Conservation (phyloP, 768 basidiomycete species). For the Hypsizygus marmoreus region DNA sequence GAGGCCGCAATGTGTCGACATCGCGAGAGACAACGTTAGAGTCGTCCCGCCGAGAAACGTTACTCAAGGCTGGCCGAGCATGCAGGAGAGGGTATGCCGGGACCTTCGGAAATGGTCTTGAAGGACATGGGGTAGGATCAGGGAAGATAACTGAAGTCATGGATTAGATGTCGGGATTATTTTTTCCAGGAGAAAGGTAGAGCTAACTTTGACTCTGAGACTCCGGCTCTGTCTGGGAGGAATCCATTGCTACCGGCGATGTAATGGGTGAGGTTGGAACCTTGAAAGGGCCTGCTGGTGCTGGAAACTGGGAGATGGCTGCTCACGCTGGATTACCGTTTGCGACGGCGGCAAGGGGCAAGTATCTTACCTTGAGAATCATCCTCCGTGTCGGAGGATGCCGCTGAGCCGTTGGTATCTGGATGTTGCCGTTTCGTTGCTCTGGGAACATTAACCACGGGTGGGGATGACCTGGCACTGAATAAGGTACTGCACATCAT, state of each 20-base stretch:
- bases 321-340: background rate
- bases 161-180: no score
- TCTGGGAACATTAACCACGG: background rate
- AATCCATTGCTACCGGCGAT: constrained; percentile 6
- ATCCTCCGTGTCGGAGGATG: constrained; percentile 41
- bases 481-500: background rate
- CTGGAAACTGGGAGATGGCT: constrained; percentile 7
- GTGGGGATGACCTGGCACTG: constrained; percentile 1
- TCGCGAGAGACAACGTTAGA: constrained; percentile 14
- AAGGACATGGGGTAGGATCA: constrained; percentile 14
- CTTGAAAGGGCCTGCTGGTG: constrained; percentile 8
- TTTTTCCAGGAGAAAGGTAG: background rate
- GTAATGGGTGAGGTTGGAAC: constrained; percentile 11
- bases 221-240: constrained; percentile 22
- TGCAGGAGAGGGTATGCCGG: background rate
- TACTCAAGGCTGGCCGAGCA: background rate
- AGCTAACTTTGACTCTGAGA: constrained; percentile 20
- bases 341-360: background rate
- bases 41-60: constrained; percentile 3
- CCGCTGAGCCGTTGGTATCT: constrained; percentile 15
- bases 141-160: constrained; percentile 15
- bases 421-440: constrained; percentile 9
- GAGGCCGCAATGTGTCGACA: constrained; percentile 11
- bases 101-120: background rate
- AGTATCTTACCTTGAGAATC: constrained; percentile 37